Conservation (phyloP, 169 alveolate genomes). For the Eimeria sp. region DNA sequence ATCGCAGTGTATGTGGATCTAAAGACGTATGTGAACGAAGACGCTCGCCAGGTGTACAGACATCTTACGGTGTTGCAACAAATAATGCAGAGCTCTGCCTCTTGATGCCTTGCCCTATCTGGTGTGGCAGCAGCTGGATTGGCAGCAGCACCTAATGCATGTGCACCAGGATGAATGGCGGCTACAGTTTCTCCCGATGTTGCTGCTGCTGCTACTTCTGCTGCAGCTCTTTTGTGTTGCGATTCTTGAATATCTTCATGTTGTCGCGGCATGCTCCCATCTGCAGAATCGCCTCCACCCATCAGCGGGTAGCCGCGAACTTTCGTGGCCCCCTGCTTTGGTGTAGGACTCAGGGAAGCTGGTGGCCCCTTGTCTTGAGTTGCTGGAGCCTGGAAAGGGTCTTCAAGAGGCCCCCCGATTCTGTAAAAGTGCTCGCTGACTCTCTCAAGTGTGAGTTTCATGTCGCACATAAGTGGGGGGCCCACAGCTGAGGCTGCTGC, state of each 20-base stretch:
- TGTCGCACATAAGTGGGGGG: constrained; percentile 71
- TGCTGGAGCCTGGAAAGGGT: neutral
- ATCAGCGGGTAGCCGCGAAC: neutral
- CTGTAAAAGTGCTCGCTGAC: constrained; percentile 79
- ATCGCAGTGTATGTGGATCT: too few species aligned
- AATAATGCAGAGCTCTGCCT: constrained; percentile 50
- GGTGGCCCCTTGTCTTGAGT: constrained; percentile 13
- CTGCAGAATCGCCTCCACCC: neutral
- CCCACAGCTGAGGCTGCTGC: constrained; percentile 72
- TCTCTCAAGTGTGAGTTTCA: constrained; percentile 65
- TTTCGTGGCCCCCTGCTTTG: neutral
- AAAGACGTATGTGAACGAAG: neutral
- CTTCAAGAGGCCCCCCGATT: constrained; percentile 27
- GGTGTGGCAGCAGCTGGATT: neutral
- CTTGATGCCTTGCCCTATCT: neutral
- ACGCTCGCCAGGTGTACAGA: neutral
- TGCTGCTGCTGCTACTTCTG: constrained; percentile 31
- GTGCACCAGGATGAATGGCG: neutral
- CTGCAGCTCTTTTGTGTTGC: neutral
- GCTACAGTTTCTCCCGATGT: neutral
- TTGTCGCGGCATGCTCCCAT: neutral
- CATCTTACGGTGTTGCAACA: constrained; percentile 57
- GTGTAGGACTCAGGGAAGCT: neutral
- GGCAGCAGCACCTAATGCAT: constrained; percentile 1
- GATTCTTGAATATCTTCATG: neutral